A percentile compares a stretch with the other conserved stretches of the same genome.
phyloP scores from a whole-genome alignment of 1,139 yeast species.

The Geotrichum reessii region DNA sequence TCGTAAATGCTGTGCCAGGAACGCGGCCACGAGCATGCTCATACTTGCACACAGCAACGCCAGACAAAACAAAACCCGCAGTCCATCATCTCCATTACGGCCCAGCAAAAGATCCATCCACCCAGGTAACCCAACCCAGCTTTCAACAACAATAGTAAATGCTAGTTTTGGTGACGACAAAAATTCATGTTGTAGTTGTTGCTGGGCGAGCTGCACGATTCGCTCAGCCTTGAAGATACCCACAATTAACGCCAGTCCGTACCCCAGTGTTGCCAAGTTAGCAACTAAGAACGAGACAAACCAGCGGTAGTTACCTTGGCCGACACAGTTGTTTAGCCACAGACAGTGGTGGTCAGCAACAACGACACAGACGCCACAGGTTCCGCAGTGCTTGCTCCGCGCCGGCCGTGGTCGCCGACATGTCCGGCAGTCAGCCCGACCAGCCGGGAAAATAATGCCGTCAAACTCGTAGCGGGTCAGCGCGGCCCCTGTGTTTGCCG shows the following conservation, averaged over 20 bases:
- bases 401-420: slow-evolving; percentile 74
- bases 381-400: slow-evolving; percentile 80
- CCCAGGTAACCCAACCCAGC: neutral
- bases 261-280: slow-evolving; percentile 51
- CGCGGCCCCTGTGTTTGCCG: slow-evolving; percentile 27
- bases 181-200: neutral
- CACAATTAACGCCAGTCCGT: slow-evolving; percentile 52
- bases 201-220: slow-evolving; percentile 9
- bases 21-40: slow-evolving; percentile 51
- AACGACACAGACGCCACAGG: slow-evolving; percentile 62
- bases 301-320: slow-evolving; percentile 66
- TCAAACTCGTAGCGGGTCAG: slow-evolving; percentile 44
- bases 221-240: slow-evolving; percentile 29
- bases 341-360: slow-evolving; percentile 87
- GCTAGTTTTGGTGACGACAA: too few relatives aligned
- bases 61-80: slow-evolving; percentile 48
- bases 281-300: slow-evolving; percentile 57
- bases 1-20: slow-evolving; percentile 55
- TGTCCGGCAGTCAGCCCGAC: slow-evolving; percentile 44
- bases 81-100: slow-evolving; percentile 26
- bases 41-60: slow-evolving; percentile 46
- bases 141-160: neutral
- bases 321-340: slow-evolving; percentile 93
- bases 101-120: neutral
- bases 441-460: slow-evolving; percentile 37